Conservation (phyloP, 192 early-diverging fungal genomes). For the Pilaira anomala region DNA sequence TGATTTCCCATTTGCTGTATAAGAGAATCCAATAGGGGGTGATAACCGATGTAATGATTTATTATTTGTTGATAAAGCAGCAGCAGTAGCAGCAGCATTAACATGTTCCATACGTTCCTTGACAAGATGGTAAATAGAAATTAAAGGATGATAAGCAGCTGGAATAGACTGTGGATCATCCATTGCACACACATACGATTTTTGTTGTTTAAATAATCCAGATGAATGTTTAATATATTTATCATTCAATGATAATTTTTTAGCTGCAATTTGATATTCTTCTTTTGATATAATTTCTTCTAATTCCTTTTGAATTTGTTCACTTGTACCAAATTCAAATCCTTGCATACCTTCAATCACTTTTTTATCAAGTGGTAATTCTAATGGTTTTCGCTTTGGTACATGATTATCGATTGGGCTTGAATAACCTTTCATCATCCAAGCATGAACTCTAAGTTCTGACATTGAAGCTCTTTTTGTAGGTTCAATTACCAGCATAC, state of each 20-base stretch:
- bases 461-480: conserved; percentile 74
- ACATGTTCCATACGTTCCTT: conserved; percentile 70
- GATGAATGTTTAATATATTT: neutral
- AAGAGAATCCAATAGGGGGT: no score
- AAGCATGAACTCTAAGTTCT: conserved; percentile 80
- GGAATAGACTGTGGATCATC: conserved; percentile 47
- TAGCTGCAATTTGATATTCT: conserved; percentile 63
- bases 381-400: conserved; percentile 63
- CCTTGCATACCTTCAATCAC: conserved; percentile 83
- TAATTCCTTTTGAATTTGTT: conserved; percentile 67
- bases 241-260: conserved; percentile 32
- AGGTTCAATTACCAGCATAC: conserved; percentile 80
- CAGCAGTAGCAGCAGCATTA: no score
- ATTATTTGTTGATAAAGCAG: no score
- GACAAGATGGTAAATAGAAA: conserved; percentile 86
- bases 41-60: no score
- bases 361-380: conserved; percentile 64
- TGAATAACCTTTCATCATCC: conserved; percentile 81
- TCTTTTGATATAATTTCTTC: conserved; percentile 62
- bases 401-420: conserved; percentile 62
- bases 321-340: conserved; percentile 86
- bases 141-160: conserved; percentile 62
- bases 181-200: conserved; percentile 42
- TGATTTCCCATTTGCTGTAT: no score
- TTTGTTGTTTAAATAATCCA: conserved; percentile 1